phyloP scores from a whole-genome alignment of 495 filamentous ascomycete species.

The Daldinia decipiens region DNA sequence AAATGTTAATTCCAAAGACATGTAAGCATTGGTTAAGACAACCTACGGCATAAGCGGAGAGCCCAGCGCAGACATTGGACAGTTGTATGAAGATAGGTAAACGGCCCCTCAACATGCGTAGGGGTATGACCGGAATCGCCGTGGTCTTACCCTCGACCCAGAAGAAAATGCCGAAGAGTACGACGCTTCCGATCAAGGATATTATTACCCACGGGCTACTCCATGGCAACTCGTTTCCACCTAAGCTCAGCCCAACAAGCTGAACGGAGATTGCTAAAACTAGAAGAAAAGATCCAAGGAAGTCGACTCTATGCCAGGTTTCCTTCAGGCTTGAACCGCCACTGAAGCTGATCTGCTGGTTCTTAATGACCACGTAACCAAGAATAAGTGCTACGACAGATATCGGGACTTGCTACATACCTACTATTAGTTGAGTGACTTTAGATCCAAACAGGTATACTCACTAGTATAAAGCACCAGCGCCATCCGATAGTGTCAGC shows the following conservation, averaged over 20 bases:
- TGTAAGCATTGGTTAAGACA: not conserved
- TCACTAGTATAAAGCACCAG: constrained; percentile 57
- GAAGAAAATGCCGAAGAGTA: constrained; percentile 62
- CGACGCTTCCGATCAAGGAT: constrained; percentile 61
- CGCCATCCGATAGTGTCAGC: constrained; percentile 63
- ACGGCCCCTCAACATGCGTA: constrained; percentile 64
- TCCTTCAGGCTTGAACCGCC: constrained; percentile 48
- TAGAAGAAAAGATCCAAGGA: constrained; percentile 64
- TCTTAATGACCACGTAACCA: constrained; percentile 64
- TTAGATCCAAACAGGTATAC: constrained; percentile 61
- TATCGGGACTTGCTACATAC: constrained; percentile 63
- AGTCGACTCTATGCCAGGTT: constrained; percentile 67
- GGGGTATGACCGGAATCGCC: constrained; percentile 70
- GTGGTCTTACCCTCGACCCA: constrained; percentile 65
- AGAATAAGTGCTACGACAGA: constrained; percentile 63
- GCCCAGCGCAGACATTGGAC: constrained; percentile 69
- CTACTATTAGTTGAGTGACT: constrained; percentile 60
- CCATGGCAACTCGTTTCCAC: constrained; percentile 72
- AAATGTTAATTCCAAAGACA: not conserved
- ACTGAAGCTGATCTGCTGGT: constrained; percentile 43
- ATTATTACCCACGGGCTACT: constrained; percentile 63
- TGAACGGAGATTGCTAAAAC: constrained; percentile 67
- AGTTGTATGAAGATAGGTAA: constrained; percentile 65
- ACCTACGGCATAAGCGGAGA: constrained; percentile 72
- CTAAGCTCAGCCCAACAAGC: constrained; percentile 67